Evolutionary conservation across 176 grass and related monocot genomes (phyloP), one percentile per base, ranked within the genome.

Genomic region (Lolium rigidum): DNA sequence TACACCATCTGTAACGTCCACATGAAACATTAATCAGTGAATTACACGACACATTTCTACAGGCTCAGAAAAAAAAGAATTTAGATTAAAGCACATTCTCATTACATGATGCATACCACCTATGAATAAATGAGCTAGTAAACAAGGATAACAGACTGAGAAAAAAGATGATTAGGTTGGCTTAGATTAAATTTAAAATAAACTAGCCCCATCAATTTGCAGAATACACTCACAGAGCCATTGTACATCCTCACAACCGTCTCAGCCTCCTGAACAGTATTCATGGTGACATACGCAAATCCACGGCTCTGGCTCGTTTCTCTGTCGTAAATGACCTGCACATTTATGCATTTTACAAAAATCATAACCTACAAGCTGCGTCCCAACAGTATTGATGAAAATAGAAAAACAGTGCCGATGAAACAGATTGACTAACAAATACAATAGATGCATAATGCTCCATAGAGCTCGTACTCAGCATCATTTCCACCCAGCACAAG

Each of bases 271-370:
- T 97, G 92, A 63, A 92, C 84, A 56, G 92, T 97, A 63, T 71
- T 87, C 92, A 97, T 94, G 15, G 90, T 94, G 65, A 97, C 73
- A 85, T 83, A 97, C 21, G 83, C 92, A 84, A 94, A 94, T 51
- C 94, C 94, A 66, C 94, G 90, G 66, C 94, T 97, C 76, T 22
- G 57, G 43, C 87, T 83, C 4, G 92, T 97, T 66, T 90, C 92
- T 82, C 94, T 92, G 87, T 94, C 89, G 47, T 94, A 97, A 76
- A 94, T 89, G 72, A 97, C 89, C 94, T 97, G 82, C 47, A 83
- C n/a, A 88, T 7, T 5, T 10, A 59, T 41, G 38, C 49, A 67
- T 68, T 75, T 50, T 2, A 84, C 14, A 7, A 80, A 67, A 73
- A 74, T 3, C 14, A 60, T 58, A 51, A 12, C 47, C 25, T 41